Evolutionary conservation across 2,329 filamentous ascomycete genomes (phyloP).

Genomic region (Scytalidium lignicola): DNA sequence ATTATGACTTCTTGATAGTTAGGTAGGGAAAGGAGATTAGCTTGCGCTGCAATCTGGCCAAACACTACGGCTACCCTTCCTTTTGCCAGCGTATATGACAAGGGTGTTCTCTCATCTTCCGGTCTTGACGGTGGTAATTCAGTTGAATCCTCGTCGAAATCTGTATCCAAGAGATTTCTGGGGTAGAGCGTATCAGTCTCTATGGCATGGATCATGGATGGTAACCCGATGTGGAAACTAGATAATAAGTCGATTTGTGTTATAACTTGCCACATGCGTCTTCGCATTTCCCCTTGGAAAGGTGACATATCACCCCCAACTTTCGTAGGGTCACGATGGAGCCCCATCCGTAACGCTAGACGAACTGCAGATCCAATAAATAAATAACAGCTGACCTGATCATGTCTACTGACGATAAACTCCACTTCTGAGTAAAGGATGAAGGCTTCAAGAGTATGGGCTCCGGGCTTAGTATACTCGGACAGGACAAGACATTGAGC

Average conservation of each 20-base stretch:
- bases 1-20: constrained; percentile 44
- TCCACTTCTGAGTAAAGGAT: constrained; percentile 48
- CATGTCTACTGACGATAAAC: constrained; percentile 45
- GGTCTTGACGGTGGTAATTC: constrained; percentile 53
- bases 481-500: constrained; percentile 46
- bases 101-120: constrained; percentile 51
- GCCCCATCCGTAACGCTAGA: constrained; percentile 53
- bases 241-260: constrained; percentile 58
- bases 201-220: constrained; percentile 58
- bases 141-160: constrained; percentile 52
- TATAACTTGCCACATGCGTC: constrained; percentile 51
- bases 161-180: constrained; percentile 59
- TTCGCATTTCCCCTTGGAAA: constrained; percentile 71
- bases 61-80: constrained; percentile 42
- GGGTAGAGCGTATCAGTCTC: constrained; percentile 59
- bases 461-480: constrained; percentile 45
- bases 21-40: constrained; percentile 43
- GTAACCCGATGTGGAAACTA: constrained; percentile 63
- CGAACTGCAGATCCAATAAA: constrained; percentile 45
- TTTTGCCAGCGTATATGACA: constrained; percentile 52
- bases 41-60: constrained; percentile 43
- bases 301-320: constrained; percentile 50
- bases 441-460: constrained; percentile 44
- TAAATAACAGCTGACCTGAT: constrained; percentile 50
- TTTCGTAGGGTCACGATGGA: constrained; percentile 47